phyloP scores from a whole-genome alignment of 106 monocot species.

The Phalaenopsis equestris region DNA sequence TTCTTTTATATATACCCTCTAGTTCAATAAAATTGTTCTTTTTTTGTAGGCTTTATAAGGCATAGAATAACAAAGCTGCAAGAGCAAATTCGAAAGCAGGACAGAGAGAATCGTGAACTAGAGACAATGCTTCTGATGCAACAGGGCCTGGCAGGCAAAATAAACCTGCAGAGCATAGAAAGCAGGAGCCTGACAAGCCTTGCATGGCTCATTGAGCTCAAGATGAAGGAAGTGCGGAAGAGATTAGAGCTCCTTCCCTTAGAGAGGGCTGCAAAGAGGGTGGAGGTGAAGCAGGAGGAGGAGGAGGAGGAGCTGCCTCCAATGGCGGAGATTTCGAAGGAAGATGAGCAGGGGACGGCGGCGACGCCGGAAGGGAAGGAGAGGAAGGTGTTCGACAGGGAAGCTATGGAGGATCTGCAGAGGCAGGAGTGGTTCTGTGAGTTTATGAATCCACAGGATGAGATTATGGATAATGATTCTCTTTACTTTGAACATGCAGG shows the following conservation, averaged over 20 bases:
- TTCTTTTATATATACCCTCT: too few relatives aligned
- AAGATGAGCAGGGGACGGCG: not conserved
- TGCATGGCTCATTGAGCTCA: constrained; percentile 1
- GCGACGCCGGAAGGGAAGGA: not conserved
- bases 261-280: too few relatives aligned
- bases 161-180: not conserved
- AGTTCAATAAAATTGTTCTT: not conserved
- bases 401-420: constrained; percentile 2
- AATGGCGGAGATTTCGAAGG: not conserved
- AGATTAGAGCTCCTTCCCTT: not conserved
- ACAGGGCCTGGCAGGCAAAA: constrained; percentile 8
- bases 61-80: constrained; percentile 18
- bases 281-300: not conserved
- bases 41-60: constrained; percentile 16
- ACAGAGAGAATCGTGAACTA: constrained; percentile 26
- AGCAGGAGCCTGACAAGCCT: constrained; percentile 10
- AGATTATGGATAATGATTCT: not conserved
- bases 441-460: too few relatives aligned
- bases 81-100: constrained; percentile 21
- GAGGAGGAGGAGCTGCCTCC: not conserved
- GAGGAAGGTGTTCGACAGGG: not conserved
- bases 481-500: not conserved
- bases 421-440: not conserved
- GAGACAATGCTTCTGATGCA: constrained; percentile 23
- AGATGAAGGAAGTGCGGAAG: not conserved